Percentiles rank a stretch among this genome's conserved stretches.
These are phyloP conservation scores for Ballota nigra DNA, from an alignment of 257 asterid species.

Conservation along the genomic window DNA sequence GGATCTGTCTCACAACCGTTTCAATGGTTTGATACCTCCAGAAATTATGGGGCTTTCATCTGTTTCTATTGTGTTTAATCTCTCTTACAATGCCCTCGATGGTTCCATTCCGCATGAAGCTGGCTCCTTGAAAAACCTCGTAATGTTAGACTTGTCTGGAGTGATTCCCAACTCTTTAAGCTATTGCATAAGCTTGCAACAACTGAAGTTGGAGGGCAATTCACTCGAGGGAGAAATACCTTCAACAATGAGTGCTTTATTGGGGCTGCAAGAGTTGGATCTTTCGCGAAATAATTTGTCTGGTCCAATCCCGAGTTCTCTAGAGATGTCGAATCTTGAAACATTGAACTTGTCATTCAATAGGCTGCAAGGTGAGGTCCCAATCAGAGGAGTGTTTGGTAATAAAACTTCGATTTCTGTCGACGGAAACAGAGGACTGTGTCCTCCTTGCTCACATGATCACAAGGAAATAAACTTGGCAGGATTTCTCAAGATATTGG, in stretches of 20 bases:
- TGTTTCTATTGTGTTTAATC: too few relatives aligned
- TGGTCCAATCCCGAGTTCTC: not conserved
- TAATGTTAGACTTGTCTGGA: conserved; percentile 25
- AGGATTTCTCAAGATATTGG: not conserved
- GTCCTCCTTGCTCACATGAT: not conserved
- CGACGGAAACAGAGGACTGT: not conserved
- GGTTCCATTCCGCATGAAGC: conserved; percentile 26
- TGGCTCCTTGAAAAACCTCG: conserved; percentile 17
- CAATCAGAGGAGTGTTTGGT: not conserved
- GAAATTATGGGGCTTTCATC: conserved; percentile 19
- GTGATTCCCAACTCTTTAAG: conserved; percentile 24
- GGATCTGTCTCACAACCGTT: conserved; percentile 18
- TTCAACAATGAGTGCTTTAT: conserved; percentile 22
- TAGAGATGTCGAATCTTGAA: not conserved
- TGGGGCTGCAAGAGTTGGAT: conserved; percentile 22
- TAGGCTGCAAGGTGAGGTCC: conserved; percentile 9
- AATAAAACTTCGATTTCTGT: not conserved
- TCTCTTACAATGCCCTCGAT: too few relatives aligned
- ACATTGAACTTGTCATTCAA: conserved; percentile 4
- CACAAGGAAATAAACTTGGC: not conserved
- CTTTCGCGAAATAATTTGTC: conserved; percentile 18
- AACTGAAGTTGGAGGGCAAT: conserved; percentile 17
- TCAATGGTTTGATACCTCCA: conserved; percentile 20
- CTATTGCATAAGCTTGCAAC: conserved; percentile 12
- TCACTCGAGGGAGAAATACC: conserved; percentile 30